Conservation (phyloP, 768 basidiomycete species). For the Termitomyces titanicus region DNA sequence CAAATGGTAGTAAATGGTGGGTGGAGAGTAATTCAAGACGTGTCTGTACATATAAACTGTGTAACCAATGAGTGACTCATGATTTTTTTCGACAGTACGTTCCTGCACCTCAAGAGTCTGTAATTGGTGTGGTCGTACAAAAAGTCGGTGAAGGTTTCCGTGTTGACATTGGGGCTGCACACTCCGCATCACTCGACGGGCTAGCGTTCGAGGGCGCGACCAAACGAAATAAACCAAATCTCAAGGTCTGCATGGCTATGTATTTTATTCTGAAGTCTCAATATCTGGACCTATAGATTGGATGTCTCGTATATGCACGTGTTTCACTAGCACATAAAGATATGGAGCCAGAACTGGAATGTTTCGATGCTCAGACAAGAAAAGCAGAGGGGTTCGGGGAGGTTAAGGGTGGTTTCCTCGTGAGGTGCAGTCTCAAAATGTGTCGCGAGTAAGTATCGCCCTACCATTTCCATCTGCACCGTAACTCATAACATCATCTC, state of each 20-base stretch:
- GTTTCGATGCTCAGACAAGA: conserved; percentile 89
- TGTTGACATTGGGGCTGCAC: conserved; percentile 91
- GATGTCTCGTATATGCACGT: conserved; percentile 86
- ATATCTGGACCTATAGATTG: conserved; percentile 55
- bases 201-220: conserved; percentile 96
- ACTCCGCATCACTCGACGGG: conserved; percentile 79
- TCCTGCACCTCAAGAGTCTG: conserved; percentile 85
- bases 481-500: background rate
- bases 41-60: conserved; percentile 44
- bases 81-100: conserved; percentile 60
- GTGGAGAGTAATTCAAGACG: conserved; percentile 82
- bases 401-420: conserved; percentile 83
- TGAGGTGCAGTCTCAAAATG: conserved; percentile 79
- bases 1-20: conserved; percentile 82
- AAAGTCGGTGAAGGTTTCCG: conserved; percentile 87
- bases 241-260: conserved; percentile 62
- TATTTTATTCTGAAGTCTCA: background rate
- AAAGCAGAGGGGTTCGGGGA: conserved; percentile 95
- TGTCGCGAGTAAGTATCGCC: conserved; percentile 66
- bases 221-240: conserved; percentile 89
- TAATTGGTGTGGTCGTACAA: conserved; percentile 78
- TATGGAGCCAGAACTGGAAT: conserved; percentile 98
- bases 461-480: background rate
- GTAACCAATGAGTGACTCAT: conserved; percentile 2
- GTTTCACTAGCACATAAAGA: conserved; percentile 94